Base-by-base conservation (phyloP, 352 stramenopile species). In the Phytophthora idaei region DNA sequence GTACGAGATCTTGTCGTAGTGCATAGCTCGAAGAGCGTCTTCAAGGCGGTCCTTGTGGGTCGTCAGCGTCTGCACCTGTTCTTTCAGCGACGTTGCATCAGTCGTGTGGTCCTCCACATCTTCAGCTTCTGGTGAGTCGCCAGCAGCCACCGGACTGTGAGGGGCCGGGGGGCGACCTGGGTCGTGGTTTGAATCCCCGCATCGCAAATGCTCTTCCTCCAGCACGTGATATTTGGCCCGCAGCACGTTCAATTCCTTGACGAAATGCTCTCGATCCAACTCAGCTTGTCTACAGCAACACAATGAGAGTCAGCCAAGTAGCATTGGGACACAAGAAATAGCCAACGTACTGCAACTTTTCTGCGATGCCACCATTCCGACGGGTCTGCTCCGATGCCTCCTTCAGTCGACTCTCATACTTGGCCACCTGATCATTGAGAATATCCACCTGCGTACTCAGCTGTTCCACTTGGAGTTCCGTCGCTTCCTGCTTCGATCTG, bases 1-100 rank as follows among this genome's bases (percentile, higher is more conserved):
- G 61, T 91, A 95, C 54, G 85, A 90, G 1, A 92, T 79, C 45
- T 93, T 95, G 60, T 95, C 87, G 69, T 95, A 93, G 25, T 93
- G 85, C 36, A 80, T 89, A 1, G 79, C 80, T 3, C 83, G 83
- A 36, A 93, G 75, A 4, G 87, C 79, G 44, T 93, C 82, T 71
- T 93, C 87, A 25, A 95, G 80, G 11, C 81, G 70, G 32, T 85
- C 73, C 57, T 87, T 88, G 57, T 91, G 82, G 4, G 67, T 64
- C 21, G 73, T 74, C 52, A 93, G 53, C 5, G 67, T 77, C n/a
- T 72, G 57, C 4, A 93, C 53, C 57, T 92, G 85, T 34, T 90
- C 75, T 36, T 81, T 80, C 5, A 93, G 51, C n/a, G 61, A 50
- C 4, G 56, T 51, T 2, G 64, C 11, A 27, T 71, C 46, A 11